Evolutionary conservation across 2,329 filamentous ascomycete species (phyloP), one percentile per base, ranked within the genome.

Genomic region (Stagonosporopsis vannaccii): DNA sequence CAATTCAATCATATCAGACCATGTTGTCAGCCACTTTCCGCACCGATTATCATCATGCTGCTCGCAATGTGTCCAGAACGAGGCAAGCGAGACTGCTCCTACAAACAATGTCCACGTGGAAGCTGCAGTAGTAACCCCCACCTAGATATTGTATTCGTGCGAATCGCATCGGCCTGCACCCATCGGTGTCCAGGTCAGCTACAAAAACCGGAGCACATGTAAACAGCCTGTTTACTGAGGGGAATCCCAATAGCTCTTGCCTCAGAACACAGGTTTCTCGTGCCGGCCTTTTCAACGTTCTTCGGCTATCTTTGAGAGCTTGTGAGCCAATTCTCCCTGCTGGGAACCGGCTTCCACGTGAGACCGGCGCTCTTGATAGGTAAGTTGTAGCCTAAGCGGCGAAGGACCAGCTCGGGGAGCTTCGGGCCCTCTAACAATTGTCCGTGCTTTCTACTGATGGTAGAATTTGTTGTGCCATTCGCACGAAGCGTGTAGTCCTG

Each of bases 371-470:
- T 59, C 17, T 51, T 33, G 20, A 62, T 57, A 13, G 26, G 11
- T n/a, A 60, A 36, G 9, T 43, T 58, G 26, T 62, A 52, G n/a
- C 60, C 56, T 6, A 58, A 49, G 26, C 58, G 56, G 9, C 48
- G 55, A 23, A 56, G 53, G 22, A 64, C 40, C 0, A 63, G 51
- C 15, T 56, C 57, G 9, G 59, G 46, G 0, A 67, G 30, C 46
- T 69, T 69, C 37, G 68, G 36, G 3, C 67, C 63, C 28, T 69
- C 65, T 7, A 63, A 62, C 55, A 63, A 60, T 26, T 68, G 55
- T n/a, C 64, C 65, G 3, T 44, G 44, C 37, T 68, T 63, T 19
- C 40, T n/a, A 9, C 1, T 0, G 25, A 63, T 51, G 1, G 13
- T 6, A 1, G 46, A 32, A 42, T 68, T 68, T 1, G 59, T 51